Base-by-base conservation (phyloP, 306 rosid genomes). In the Glycine tomentella region DNA sequence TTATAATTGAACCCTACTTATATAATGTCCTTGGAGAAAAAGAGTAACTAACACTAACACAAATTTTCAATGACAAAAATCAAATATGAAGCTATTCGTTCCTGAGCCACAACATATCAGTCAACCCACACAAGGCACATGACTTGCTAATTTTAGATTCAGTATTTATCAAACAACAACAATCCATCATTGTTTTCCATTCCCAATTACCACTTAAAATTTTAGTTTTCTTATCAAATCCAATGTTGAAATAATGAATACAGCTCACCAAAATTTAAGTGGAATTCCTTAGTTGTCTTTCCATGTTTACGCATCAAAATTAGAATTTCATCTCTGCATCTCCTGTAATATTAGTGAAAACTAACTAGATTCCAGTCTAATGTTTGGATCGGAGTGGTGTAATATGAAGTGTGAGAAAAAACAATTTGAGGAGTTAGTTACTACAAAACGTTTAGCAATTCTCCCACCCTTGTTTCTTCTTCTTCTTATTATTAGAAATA, bases 391-490 rank as follows among this genome's bases (percentile, higher is more conserved):
- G n/a, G 40, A 25, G 67, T 62, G 4, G 38, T 9, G 15, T 17
- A 15, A 53, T 36, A 3, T 10, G 14, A 56, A 56, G 6, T 16
- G 20, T 11, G 48, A 52, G 36, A 72, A 71, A 20, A 13, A 15
- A 52, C 8, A 52, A 53, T 36, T 72, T 14, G n/a, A 53, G 49
- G 4, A 38, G 16, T 10, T 42, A 12, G 6, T 31, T 46, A 14
- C 31, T 11, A 45, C 10, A 45, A 75, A 25, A 25, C 14, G 12
- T 0, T 12, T 20, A 5, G 5, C 12, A 46, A 9, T 42, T 55
- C 8, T 48, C 75, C 12, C 9, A 2, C 33, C 51, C 42, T n/a
- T 74, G 62, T 74, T 81, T 81, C 53, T 70, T 58, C 12, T 46
- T 58, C 12, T 46, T 61, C 10, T 72, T 59, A 67, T 72, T 59